Evolutionary conservation across 2,329 filamentous ascomycete species (phyloP).

Genomic region (Phoma herbarum): DNA sequence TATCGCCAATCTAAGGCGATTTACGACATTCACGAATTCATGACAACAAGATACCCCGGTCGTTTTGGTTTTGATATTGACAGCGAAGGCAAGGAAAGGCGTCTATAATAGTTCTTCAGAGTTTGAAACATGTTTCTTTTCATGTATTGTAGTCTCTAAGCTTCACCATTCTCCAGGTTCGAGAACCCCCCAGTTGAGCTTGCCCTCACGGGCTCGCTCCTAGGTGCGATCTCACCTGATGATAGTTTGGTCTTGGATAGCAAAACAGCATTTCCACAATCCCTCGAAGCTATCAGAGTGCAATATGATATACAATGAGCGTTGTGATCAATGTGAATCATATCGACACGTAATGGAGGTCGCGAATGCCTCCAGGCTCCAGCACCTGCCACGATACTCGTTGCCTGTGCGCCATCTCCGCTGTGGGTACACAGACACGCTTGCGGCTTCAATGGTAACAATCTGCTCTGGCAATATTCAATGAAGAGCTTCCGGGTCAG

Average conservation of each 20-base stretch:
- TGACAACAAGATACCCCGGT: slow-evolving; percentile 16
- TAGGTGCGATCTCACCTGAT: slow-evolving; percentile 12
- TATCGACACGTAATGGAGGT: too few relatives aligned
- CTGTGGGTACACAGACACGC: background rate
- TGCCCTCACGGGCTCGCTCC: slow-evolving; percentile 17
- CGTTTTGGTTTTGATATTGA: slow-evolving; percentile 2
- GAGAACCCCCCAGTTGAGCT: slow-evolving; percentile 16
- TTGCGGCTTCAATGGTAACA: background rate
- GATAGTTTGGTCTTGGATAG: slow-evolving; percentile 1
- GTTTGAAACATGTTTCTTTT: background rate
- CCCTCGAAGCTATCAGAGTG: background rate
- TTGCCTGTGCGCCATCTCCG: background rate
- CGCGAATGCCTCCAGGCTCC: background rate
- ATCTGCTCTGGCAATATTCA: background rate
- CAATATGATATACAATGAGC: background rate
- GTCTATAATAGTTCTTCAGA: background rate
- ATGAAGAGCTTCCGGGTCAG: background rate
- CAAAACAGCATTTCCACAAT: background rate
- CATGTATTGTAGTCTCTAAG: background rate
- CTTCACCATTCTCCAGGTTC: slow-evolving; percentile 3
- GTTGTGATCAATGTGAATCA: background rate
- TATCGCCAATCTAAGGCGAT: slow-evolving; percentile 15
- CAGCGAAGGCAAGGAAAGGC: slow-evolving; percentile 1
- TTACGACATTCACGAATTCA: slow-evolving; percentile 16
- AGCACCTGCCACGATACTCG: background rate